A percentile compares a stretch with the other conserved stretches of the same genome.
Evolutionary conservation across 805 yeast species (phyloP).

Genomic region (Metschnikowia baotianmanensis): DNA sequence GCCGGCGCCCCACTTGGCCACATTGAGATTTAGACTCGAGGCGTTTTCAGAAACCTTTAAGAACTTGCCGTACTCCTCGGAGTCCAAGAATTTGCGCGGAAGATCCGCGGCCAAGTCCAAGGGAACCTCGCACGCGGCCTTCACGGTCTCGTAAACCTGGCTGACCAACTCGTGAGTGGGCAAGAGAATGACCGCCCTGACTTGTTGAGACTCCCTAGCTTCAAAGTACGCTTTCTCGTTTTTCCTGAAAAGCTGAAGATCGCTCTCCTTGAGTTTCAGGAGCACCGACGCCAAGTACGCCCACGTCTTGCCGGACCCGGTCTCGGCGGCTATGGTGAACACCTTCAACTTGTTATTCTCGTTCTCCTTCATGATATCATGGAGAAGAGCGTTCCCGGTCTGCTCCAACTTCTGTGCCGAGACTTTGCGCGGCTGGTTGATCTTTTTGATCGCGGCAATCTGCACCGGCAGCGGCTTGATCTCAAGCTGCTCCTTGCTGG

Average conservation of each 20-base stretch:
- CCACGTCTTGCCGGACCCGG: conserved; percentile 96
- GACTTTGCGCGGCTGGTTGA: conserved; percentile 44
- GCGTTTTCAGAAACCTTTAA: conserved; percentile 23
- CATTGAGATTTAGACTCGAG: conserved; percentile 39
- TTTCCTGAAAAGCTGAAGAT: conserved; percentile 28
- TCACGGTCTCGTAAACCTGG: conserved; percentile 60
- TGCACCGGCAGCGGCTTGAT: conserved; percentile 79
- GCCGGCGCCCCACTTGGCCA: conserved; percentile 62
- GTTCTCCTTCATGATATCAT: conserved; percentile 29
- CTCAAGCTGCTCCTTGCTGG: conserved; percentile 28
- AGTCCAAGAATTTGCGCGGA: conserved; percentile 18
- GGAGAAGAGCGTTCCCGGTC: conserved; percentile 25
- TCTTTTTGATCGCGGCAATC: conserved; percentile 61
- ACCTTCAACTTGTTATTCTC: conserved; percentile 45
- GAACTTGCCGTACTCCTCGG: conserved; percentile 23
- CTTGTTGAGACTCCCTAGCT: conserved; percentile 30
- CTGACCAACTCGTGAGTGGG: conserved; percentile 89
- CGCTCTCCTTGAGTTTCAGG: conserved; percentile 63
- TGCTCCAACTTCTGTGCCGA: conserved; percentile 27
- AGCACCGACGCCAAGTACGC: conserved; percentile 79
- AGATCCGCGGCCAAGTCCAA: conserved; percentile 22
- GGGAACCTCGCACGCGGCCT: conserved; percentile 25
- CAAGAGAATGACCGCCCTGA: conserved; percentile 72
- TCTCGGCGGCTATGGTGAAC: conserved; percentile 88
- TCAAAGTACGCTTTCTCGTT: conserved; percentile 22